phyloP scores from a whole-genome alignment of 306 rosid species.

The Glycyrrhiza uralensis region DNA sequence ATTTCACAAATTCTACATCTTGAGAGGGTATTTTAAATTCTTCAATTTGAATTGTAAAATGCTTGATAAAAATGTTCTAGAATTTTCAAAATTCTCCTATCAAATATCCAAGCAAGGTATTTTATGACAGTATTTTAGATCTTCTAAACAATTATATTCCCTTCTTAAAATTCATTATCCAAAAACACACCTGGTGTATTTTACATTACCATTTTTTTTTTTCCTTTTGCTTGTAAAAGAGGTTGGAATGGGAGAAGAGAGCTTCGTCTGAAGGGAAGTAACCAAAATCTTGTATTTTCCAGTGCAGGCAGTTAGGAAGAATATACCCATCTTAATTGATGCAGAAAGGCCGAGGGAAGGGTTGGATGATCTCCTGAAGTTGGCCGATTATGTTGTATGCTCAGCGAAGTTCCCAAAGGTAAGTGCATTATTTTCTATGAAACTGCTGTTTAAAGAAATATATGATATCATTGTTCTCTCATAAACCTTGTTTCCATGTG shows the following conservation, averaged over 20 bases:
- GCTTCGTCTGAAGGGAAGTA: conserved; percentile 26
- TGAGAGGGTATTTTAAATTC: not conserved
- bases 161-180: not conserved
- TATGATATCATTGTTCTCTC: not conserved
- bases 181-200: not conserved
- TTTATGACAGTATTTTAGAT: not conserved
- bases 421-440: conserved; percentile 35
- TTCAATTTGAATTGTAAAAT: not conserved
- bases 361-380: conserved; percentile 70
- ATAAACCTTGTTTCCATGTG: conserved; percentile 10
- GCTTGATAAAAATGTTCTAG: not conserved
- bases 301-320: conserved; percentile 69
- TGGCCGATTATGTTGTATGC: conserved; percentile 75
- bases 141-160: not conserved
- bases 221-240: conserved; percentile 20
- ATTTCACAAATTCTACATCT: not conserved
- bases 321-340: conserved; percentile 78
- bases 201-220: not conserved
- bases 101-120: not conserved
- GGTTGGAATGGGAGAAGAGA: conserved; percentile 6
- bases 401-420: conserved; percentile 77
- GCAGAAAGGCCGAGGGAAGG: conserved; percentile 92
- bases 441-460: conserved; percentile 13
- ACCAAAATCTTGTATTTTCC: conserved; percentile 41
- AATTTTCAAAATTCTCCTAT: not conserved